Evolutionary conservation across 2,329 filamentous ascomycete genomes (phyloP).

Genomic region (Fusarium sarcochroum): DNA sequence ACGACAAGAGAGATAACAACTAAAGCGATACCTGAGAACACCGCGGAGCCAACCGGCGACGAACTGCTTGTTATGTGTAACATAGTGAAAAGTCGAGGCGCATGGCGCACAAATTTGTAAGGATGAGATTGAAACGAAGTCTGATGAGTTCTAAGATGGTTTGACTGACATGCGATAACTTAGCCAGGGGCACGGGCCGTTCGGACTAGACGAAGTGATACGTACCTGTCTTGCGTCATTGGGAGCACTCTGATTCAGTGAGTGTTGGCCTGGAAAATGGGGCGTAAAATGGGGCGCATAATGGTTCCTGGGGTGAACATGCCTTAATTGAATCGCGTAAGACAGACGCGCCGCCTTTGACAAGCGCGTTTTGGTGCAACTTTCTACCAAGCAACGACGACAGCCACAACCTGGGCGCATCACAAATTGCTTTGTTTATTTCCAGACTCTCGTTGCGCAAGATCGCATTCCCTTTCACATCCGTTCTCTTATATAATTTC

Average conservation of each 20-base stretch:
- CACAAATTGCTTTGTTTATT: constrained; percentile 7
- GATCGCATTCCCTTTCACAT: constrained; percentile 8
- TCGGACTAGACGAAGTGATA: constrained; percentile 23
- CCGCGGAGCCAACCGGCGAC: constrained; percentile 81
- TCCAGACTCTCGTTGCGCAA: neutral
- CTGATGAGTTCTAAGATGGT: constrained; percentile 24
- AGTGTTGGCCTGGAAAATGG: constrained; percentile 34
- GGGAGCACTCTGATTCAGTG: neutral
- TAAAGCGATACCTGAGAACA: constrained; percentile 82
- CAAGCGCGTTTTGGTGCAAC: constrained; percentile 30
- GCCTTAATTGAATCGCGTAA: constrained; percentile 45
- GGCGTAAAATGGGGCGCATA: too few relatives aligned
- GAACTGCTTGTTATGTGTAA: constrained; percentile 65
- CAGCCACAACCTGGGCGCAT: constrained; percentile 22
- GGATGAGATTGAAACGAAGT: constrained; percentile 38
- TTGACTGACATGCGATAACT: constrained; percentile 35
- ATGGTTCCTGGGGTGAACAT: too few relatives aligned
- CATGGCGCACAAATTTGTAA: constrained; percentile 49
- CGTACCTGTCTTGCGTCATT: constrained; percentile 46
- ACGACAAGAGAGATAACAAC: constrained; percentile 81
- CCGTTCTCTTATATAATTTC: neutral
- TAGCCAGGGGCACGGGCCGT: constrained; percentile 45
- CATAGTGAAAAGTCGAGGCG: constrained; percentile 58
- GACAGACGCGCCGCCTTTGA: constrained; percentile 20
- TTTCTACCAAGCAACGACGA: constrained; percentile 27